Conservation (phyloP, 306 rosid genomes). For the Prinsepia uniflora region DNA sequence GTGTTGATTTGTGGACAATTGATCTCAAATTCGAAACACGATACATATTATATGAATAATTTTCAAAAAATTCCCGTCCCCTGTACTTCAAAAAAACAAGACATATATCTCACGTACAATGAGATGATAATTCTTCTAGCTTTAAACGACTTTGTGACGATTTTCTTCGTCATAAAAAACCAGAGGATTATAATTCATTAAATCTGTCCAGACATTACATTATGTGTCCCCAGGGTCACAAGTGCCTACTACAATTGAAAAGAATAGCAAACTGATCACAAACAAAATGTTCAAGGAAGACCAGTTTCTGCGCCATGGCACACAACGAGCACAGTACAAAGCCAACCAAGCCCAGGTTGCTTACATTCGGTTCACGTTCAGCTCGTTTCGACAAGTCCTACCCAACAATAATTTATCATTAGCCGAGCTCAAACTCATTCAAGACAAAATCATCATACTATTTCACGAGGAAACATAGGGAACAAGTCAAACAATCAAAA, state of each 20-base stretch:
- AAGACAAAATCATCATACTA: not conserved
- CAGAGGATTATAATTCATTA: not conserved
- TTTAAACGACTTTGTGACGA: no score
- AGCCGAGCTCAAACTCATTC: slow-evolving; percentile 18
- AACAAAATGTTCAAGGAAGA: not conserved
- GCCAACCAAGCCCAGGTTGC: slow-evolving; percentile 10
- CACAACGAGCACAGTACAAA: slow-evolving; percentile 9
- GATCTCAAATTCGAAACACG: no score
- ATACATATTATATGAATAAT: no score
- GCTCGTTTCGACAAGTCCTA: slow-evolving; percentile 36
- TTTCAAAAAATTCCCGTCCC: no score
- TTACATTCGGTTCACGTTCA: slow-evolving; percentile 26
- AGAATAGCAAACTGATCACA: slow-evolving; percentile 6
- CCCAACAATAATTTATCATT: slow-evolving; percentile 30
- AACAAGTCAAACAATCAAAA: not conserved
- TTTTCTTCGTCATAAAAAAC: no score
- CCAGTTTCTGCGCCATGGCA: slow-evolving; percentile 7
- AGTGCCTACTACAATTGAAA: not conserved
- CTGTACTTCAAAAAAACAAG: no score
- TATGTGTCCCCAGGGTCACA: not conserved
- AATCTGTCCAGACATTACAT: slow-evolving; percentile 3
- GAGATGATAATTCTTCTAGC: no score
- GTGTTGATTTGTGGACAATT: no score
- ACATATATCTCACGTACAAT: no score
- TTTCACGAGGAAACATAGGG: not conserved